Evolutionary conservation across 495 filamentous ascomycete genomes (phyloP), one percentile per base, ranked within the genome.

Genomic region (Penicillium simplicissimum): DNA sequence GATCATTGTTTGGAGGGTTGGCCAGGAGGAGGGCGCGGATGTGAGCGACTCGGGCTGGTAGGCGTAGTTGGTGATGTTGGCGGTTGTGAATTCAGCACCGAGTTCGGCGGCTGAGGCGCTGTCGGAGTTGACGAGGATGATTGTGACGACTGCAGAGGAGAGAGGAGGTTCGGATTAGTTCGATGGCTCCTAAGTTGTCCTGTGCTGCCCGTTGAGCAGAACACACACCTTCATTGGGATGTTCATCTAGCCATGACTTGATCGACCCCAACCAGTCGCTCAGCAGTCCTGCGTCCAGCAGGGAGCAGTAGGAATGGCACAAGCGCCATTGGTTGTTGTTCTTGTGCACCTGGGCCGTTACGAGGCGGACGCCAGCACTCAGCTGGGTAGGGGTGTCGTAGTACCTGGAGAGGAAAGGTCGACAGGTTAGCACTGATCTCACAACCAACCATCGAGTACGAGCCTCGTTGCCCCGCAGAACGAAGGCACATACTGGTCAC

Each of bases 81-180:
- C 80, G 13, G 77, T 63, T 49, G 79, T 69, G 65, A 90, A 92
- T 21, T 81, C 78, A 0, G 76, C 61, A 56, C 81, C 80, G 25
- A 90, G 82, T 6, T 84, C 76, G 11, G 77, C 75, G 9, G 80
- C 83, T 13, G 78, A 67, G 19, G 83, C 81, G 55, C 79, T 70
- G 68, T 90, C 87, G 2, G 85, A 85, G 76, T 93, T 93, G 34
- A 92, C 89, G 28, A 92, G 77, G 21, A 92, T 68, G 13, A 92
- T 71, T 2, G 90, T 92, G 15, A 93, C 83, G n/a, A 92, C 88
- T 80, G 54, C 31, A 42, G 36, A 17, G 11, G 8, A 11, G 13
- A 33, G n/a, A 21, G 28, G 28, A 31, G 25, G 25, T 4, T 2
- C 31, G n/a, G 0, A 40, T 57, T 52, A 33, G 56, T 55, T 19